phyloP scores from a whole-genome alignment of 257 asterid genomes.

The Echites panduratus region DNA sequence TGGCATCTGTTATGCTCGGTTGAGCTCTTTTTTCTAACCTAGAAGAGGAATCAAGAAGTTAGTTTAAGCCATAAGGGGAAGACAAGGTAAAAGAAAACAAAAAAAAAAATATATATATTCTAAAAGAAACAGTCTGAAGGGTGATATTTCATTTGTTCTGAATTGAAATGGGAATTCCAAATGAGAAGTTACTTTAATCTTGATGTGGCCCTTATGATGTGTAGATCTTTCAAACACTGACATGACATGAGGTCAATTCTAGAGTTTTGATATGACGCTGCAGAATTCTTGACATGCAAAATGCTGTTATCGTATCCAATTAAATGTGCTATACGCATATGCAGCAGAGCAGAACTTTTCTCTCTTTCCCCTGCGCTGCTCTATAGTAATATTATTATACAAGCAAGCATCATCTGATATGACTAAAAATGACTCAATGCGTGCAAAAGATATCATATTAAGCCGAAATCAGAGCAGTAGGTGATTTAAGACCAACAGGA shows the following conservation, averaged over 20 bases:
- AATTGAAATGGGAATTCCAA: not conserved
- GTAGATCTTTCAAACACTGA: too few species aligned
- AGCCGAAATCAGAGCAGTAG: slow-evolving; percentile 49
- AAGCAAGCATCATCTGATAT: not conserved
- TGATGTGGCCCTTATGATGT: too few species aligned
- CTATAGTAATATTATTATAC: not conserved
- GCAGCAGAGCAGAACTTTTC: too few species aligned
- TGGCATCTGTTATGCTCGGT: not conserved
- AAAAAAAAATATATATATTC: too few species aligned
- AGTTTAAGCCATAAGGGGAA: not conserved
- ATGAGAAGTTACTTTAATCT: too few species aligned
- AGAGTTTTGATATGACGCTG: too few species aligned
- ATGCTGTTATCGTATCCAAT: too few species aligned
- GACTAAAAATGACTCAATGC: not conserved
- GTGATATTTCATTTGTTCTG: not conserved
- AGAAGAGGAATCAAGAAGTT: not conserved
- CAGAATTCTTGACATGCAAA: too few species aligned
- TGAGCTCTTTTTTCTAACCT: not conserved
- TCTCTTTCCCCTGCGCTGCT: too few species aligned
- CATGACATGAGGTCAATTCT: too few species aligned
- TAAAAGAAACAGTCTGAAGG: not conserved
- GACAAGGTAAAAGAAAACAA: not conserved
- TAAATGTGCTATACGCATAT: too few species aligned
- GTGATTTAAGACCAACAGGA: slow-evolving; percentile 50
- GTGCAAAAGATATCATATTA: slow-evolving; percentile 14